Percentiles rank a stretch among this genome's conserved stretches.
Conservation (phyloP, 2,329 filamentous ascomycete species). For the Nigrospora oryzae region DNA sequence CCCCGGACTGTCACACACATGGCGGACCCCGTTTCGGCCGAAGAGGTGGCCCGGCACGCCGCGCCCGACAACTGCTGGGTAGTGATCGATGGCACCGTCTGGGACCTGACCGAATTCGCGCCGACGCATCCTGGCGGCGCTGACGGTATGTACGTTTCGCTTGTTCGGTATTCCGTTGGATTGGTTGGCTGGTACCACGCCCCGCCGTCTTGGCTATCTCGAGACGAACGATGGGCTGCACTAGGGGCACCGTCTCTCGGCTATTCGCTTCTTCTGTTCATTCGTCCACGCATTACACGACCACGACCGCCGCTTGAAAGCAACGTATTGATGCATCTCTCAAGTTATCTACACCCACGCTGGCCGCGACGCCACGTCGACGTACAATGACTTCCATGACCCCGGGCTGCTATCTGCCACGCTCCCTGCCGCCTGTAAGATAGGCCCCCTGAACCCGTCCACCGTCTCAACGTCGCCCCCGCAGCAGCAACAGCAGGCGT, state of each 20-base stretch:
- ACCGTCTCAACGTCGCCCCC: conserved; percentile 33
- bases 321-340: background rate
- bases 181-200: too few species aligned
- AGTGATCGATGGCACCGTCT: conserved; percentile 6
- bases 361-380: conserved; percentile 42
- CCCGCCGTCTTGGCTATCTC: too few species aligned
- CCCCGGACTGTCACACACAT: background rate
- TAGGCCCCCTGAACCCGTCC: conserved; percentile 38
- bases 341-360: conserved; percentile 27
- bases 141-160: background rate
- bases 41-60: conserved; percentile 3
- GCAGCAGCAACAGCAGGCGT: background rate
- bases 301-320: background rate
- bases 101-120: conserved; percentile 6
- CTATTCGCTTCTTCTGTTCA: too few species aligned
- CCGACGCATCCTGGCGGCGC: conserved; percentile 7
- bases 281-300: too few species aligned
- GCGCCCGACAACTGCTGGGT: conserved; percentile 7
- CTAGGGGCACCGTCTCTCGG: too few species aligned
- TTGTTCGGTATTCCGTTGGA: too few species aligned
- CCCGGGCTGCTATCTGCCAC: conserved; percentile 29
- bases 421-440: conserved; percentile 34
- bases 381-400: conserved; percentile 43
- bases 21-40: background rate
- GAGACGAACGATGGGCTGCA: too few species aligned